phyloP scores from a whole-genome alignment of 306 rosid species.

The Lablab purpureus region DNA sequence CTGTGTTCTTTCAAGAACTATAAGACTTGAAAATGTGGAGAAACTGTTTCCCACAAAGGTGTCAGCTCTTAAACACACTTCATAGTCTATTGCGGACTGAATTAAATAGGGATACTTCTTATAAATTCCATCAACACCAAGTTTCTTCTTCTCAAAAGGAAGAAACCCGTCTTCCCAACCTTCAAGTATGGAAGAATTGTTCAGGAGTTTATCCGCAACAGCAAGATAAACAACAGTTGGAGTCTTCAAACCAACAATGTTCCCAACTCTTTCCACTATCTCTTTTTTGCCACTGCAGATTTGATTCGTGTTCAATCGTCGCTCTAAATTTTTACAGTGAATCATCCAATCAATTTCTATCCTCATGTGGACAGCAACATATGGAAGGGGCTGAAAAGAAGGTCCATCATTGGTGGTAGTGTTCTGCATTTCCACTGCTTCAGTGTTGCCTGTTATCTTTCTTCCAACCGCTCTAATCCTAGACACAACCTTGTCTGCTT shows the following conservation, averaged over 20 bases:
- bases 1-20: constrained; percentile 86
- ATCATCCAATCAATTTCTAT: constrained; percentile 96
- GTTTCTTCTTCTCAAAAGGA: constrained; percentile 81
- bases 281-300: constrained; percentile 86
- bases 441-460: not conserved
- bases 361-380: constrained; percentile 90
- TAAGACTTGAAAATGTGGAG: constrained; percentile 87
- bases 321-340: constrained; percentile 83
- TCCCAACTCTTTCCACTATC: constrained; percentile 74
- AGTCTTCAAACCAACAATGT: constrained; percentile 52
- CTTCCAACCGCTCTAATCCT: constrained; percentile 64
- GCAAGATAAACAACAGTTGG: constrained; percentile 76
- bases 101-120: constrained; percentile 79
- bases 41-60: constrained; percentile 88
- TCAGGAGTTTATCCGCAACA: constrained; percentile 76
- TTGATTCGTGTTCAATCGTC: constrained; percentile 60
- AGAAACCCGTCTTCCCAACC: constrained; percentile 79
- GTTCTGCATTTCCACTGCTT: constrained; percentile 12
- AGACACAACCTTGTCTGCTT: constrained; percentile 78
- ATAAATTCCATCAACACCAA: constrained; percentile 68
- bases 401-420: not conserved
- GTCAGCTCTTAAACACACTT: constrained; percentile 82
- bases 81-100: constrained; percentile 90
- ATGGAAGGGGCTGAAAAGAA: constrained; percentile 52
- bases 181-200: constrained; percentile 63